Percentiles rank a stretch among this genome's conserved stretches.
Conservation (phyloP, 1,284 basidiomycete genomes). For the Cystobasidium pallidum region DNA sequence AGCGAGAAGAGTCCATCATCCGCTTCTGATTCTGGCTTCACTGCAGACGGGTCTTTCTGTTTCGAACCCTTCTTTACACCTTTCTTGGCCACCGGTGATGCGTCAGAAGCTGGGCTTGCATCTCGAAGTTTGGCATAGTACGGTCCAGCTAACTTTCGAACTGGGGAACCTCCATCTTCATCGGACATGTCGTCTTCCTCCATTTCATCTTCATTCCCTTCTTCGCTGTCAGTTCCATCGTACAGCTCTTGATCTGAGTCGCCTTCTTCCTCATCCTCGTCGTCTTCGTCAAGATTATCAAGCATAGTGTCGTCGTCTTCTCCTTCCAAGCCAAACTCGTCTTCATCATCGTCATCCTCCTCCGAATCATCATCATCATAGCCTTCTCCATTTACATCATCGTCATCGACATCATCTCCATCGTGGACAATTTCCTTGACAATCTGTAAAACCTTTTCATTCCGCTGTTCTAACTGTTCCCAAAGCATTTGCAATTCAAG, state of each 20-base stretch:
- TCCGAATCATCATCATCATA: conserved; percentile 55
- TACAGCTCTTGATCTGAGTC: conserved; percentile 62
- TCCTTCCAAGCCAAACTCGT: conserved; percentile 50
- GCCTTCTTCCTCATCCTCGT: conserved; percentile 13
- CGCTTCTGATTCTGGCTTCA: conserved; percentile 12
- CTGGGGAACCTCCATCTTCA: conserved; percentile 20
- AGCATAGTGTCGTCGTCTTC: conserved; percentile 51
- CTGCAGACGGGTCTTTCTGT: conserved; percentile 1
- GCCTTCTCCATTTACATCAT: conserved; percentile 58
- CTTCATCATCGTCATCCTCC: conserved; percentile 61
- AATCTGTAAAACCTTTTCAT: conserved; percentile 59
- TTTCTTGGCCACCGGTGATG: conserved; percentile 21
- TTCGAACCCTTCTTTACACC: neutral
- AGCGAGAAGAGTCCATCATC: conserved; percentile 94
- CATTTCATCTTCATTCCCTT: conserved; percentile 51
- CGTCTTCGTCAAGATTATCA: conserved; percentile 44
- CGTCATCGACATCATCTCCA: conserved; percentile 52
- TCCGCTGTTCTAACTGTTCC: conserved; percentile 83
- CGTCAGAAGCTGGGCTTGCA: conserved; percentile 1
- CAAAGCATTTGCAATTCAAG: conserved; percentile 82
- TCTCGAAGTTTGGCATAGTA: conserved; percentile 42
- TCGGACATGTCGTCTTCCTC: conserved; percentile 46
- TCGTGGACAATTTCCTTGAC: conserved; percentile 53
- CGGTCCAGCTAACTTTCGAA: conserved; percentile 18
- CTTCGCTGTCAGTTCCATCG: conserved; percentile 58